These are phyloP conservation scores for Plasmodium relictum DNA, from an alignment of 169 alveolate species.

Conservation along the genomic window DNA sequence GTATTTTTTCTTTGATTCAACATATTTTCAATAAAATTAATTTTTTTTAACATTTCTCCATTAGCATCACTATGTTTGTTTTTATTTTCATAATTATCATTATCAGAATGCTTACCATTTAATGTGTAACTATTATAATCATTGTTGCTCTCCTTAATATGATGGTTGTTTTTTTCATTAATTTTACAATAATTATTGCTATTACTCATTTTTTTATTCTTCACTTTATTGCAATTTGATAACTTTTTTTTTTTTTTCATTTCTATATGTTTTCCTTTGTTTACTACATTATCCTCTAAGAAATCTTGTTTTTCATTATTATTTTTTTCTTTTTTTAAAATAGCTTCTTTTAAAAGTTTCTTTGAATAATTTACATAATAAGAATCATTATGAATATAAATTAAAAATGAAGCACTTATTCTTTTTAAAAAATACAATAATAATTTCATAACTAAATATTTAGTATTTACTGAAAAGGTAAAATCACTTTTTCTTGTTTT, in stretches of 20 bases:
- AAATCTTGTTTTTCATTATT: neutral
- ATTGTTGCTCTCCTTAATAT: neutral
- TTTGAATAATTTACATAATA: slow-evolving; percentile 37
- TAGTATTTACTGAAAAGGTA: slow-evolving; percentile 49
- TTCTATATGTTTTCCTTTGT: neutral
- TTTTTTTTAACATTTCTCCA: slow-evolving; percentile 4
- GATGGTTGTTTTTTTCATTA: neutral
- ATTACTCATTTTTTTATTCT: neutral
- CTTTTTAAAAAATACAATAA: slow-evolving; percentile 41
- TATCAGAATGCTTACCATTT: neutral
- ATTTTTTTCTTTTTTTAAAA: neutral
- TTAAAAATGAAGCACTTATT: slow-evolving; percentile 16
- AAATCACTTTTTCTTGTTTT: slow-evolving; percentile 28
- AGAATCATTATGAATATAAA: slow-evolving; percentile 57
- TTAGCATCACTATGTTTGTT: neutral
- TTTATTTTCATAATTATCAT: neutral
- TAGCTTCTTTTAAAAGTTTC: slow-evolving; percentile 24
- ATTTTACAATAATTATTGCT: neutral
- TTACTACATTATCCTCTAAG: neutral
- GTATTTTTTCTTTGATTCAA: slow-evolving; percentile 3
- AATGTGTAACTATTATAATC: neutral
- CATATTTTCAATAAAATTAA: slow-evolving; percentile 25
- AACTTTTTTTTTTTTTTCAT: neutral
- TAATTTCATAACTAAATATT: slow-evolving; percentile 48
- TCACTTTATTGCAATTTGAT: neutral